These are phyloP conservation scores for Sarcodon aspratus DNA, from an alignment of 768 basidiomycete genomes.

Conservation along the genomic window DNA sequence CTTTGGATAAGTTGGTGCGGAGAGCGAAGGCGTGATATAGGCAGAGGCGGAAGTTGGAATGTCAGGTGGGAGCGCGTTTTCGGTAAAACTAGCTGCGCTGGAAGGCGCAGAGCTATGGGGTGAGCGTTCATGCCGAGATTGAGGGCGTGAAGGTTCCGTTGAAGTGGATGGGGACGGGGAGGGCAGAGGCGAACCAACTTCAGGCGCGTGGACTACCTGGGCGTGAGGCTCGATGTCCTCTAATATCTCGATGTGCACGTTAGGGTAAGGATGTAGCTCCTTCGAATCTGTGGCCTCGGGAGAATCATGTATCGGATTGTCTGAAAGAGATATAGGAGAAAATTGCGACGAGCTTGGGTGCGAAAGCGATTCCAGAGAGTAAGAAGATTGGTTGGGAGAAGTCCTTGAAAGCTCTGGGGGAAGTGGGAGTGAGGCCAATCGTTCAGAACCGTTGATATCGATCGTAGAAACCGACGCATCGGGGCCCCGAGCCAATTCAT, in stretches of 20 bases:
- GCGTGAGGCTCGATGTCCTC: background rate
- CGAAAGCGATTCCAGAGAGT: conserved; percentile 7
- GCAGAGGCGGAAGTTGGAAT: conserved; percentile 14
- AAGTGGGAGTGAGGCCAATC: conserved; percentile 9
- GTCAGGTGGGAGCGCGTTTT: background rate
- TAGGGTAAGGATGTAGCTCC: background rate
- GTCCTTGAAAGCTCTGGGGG: conserved; percentile 10
- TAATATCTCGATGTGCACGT: background rate
- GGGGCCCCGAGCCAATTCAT: conserved; percentile 20
- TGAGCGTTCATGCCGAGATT: conserved; percentile 1
- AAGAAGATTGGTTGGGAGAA: conserved; percentile 11
- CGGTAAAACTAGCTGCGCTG: conserved; percentile 5
- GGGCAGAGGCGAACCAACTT: too few relatives aligned
- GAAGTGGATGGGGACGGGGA: background rate
- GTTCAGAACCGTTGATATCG: conserved; percentile 32
- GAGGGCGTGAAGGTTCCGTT: background rate
- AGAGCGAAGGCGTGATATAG: conserved; percentile 20
- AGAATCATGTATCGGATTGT: background rate
- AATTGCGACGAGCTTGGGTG: background rate
- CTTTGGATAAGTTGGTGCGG: conserved; percentile 12
- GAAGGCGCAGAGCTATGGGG: conserved; percentile 11
- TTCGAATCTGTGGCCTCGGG: background rate
- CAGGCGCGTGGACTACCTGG: background rate
- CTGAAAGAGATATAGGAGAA: background rate
- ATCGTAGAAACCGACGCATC: conserved; percentile 50